Conservation (phyloP, 768 basidiomycete genomes). For the Calocera viscosa region DNA sequence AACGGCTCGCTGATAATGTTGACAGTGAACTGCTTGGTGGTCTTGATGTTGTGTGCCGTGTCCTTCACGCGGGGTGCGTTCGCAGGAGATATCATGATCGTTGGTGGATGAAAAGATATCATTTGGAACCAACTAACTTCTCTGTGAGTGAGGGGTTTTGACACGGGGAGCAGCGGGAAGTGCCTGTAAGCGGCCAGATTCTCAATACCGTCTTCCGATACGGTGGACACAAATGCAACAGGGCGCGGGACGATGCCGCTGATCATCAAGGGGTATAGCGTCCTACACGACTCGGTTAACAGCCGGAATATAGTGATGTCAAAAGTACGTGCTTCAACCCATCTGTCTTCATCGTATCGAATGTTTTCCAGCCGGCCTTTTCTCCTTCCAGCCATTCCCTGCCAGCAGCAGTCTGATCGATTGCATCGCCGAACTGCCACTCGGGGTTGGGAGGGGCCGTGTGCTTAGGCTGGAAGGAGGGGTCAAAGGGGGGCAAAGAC, state of each 20-base stretch:
- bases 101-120: slow-evolving; percentile 49
- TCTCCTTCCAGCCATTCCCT: background rate
- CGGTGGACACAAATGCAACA: slow-evolving; percentile 52
- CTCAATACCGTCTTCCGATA: slow-evolving; percentile 37
- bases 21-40: slow-evolving; percentile 55
- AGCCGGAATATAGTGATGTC: background rate
- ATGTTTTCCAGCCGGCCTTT: background rate
- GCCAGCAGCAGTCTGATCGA: background rate
- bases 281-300: slow-evolving; percentile 14
- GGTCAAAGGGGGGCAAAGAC: slow-evolving; percentile 7
- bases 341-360: slow-evolving; percentile 7
- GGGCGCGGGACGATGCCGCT: slow-evolving; percentile 56
- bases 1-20: slow-evolving; percentile 60
- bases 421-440: slow-evolving; percentile 13
- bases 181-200: slow-evolving; percentile 62
- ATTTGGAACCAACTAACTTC: slow-evolving; percentile 46
- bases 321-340: background rate
- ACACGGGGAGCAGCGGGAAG: slow-evolving; percentile 6
- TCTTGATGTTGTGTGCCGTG: slow-evolving; percentile 50
- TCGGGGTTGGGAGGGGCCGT: slow-evolving; percentile 8
- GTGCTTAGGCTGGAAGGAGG: background rate
- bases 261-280: slow-evolving; percentile 41
- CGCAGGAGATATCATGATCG: slow-evolving; percentile 50
- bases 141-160: slow-evolving; percentile 15
- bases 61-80: slow-evolving; percentile 33